Base-by-base conservation (phyloP, 768 basidiomycete genomes). In the Sarcomyxa edulis region DNA sequence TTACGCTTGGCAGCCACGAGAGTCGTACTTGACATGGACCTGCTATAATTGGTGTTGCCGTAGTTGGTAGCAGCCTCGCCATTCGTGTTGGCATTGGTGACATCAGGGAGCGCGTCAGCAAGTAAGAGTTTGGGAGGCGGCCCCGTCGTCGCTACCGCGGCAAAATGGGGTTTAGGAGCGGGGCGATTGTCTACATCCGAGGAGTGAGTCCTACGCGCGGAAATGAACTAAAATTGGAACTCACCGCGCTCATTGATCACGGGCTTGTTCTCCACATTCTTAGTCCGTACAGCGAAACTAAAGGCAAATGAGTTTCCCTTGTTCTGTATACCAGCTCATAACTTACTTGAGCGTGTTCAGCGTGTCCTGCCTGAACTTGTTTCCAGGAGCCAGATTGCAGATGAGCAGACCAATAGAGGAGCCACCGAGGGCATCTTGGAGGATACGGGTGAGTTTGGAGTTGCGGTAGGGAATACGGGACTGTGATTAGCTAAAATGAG, bases 401-500 rank as follows among this genome's bases (percentile, higher is more conserved):
- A 95, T 87, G 28, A 94, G 65, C 15, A 94, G 61, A 2, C 86
- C 86, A 7, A 87, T 70, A 0, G 86, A 83, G 2, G 75, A 70
- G 9, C 92, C 92, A 15, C 89, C 89, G 1, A 95, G 76, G 1
- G 90, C 89, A 45, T 91, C 89, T 80, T 93, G 89, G 1, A 95
- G 71, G 36, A 94, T 81, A 18, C 92, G 70, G 0, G 91, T 95
- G 23, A 94, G 68, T 54, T 92, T 92, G 1, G 88, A 87, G 55
- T 94, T 87, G 30, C 92, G 79, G 53, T 93, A 94, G 0, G 92
- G 92, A 43, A 94, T 84, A 16, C 88, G 80, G 20, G 78, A 64
- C 82, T 87, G 43, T 18, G 23, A 40, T 18, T 3, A 7, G 20
- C 24, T 15, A 12, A 39, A 26, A 9, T 39, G 38, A 32, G 31